Conservation (phyloP, 202 grass and related monocot species). For the Alloteropsis angusta region DNA sequence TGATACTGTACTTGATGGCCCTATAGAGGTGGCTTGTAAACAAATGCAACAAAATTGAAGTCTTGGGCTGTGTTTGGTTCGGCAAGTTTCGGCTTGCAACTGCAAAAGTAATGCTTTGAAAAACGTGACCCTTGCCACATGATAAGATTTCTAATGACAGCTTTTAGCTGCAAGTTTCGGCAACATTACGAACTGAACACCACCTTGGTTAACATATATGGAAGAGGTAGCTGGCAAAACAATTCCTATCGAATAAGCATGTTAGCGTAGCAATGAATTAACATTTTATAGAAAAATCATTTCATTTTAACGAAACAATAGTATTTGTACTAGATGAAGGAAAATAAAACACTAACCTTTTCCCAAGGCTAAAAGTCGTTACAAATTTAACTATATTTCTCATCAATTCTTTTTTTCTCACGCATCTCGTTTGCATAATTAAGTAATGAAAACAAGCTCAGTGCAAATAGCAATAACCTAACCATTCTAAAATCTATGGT, state of each 20-base stretch:
- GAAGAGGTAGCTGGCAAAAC: conserved; percentile 77
- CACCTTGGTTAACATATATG: conserved; percentile 80
- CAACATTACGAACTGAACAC: no score
- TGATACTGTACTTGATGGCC: no score
- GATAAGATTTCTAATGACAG: no score
- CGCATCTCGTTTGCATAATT: neutral
- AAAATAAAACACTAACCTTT: neutral
- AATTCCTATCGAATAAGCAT: conserved; percentile 57
- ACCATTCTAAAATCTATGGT: neutral
- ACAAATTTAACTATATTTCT: neutral
- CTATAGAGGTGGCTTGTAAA: no score
- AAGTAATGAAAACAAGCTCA: neutral
- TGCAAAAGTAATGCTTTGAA: no score
- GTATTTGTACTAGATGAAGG: neutral
- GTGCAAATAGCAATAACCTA: neutral
- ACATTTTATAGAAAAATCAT: neutral
- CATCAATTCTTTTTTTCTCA: neutral
- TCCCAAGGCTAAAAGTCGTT: neutral
- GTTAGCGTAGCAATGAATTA: conserved; percentile 16
- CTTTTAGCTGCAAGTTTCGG: no score
- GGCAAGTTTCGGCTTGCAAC: no score
- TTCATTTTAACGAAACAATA: conserved; percentile 15
- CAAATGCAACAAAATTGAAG: conserved; percentile 37
- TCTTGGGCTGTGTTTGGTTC: no score
- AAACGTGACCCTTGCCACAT: no score